A percentile compares a stretch with the other conserved stretches of the same genome.
Evolutionary conservation across 2,329 filamentous ascomycete genomes (phyloP).

Genomic region (Podosphaera aphanis): DNA sequence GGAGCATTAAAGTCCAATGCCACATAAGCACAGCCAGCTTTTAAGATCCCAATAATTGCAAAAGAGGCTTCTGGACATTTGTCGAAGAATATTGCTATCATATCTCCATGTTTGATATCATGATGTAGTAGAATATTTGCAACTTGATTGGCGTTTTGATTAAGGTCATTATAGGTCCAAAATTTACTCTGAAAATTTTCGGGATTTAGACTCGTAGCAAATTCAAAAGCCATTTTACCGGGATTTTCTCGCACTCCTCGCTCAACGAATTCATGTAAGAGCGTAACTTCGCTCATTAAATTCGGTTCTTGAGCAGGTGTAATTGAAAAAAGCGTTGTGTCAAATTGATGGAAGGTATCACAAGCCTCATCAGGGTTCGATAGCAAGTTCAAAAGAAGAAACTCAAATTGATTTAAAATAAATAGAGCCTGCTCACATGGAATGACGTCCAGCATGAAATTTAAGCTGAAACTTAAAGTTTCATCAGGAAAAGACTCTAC

Average conservation of each 20-base stretch:
- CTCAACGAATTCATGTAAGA: conserved; percentile 66
- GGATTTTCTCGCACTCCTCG: conserved; percentile 30
- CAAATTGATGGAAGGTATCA: conserved; percentile 6
- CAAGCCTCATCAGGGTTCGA: conserved; percentile 20
- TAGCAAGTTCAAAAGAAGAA: conserved; percentile 35
- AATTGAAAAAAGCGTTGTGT: conserved; percentile 32
- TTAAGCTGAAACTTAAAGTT: conserved; percentile 37
- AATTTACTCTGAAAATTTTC: conserved; percentile 22
- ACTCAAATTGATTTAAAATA: conserved; percentile 50
- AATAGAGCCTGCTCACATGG: conserved; percentile 43
- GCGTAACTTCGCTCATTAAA: conserved; percentile 29
- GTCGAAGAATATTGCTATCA: conserved; percentile 18
- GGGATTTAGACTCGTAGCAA: conserved; percentile 33
- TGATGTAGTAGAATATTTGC: conserved; percentile 35
- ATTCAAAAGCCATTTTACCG: conserved; percentile 47
- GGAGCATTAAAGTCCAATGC: conserved; percentile 20
- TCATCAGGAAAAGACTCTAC: conserved; percentile 31
- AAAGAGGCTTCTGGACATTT: conserved; percentile 18
- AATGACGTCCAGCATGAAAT: conserved; percentile 38
- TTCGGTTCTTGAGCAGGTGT: conserved; percentile 33
- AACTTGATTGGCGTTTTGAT: conserved; percentile 47
- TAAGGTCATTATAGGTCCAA: conserved; percentile 57
- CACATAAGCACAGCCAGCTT: conserved; percentile 18
- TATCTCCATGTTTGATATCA: conserved; percentile 28
- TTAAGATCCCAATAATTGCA: conserved; percentile 17